Conservation (phyloP, 306 rosid genomes). For the Mimosa bimucronata region DNA sequence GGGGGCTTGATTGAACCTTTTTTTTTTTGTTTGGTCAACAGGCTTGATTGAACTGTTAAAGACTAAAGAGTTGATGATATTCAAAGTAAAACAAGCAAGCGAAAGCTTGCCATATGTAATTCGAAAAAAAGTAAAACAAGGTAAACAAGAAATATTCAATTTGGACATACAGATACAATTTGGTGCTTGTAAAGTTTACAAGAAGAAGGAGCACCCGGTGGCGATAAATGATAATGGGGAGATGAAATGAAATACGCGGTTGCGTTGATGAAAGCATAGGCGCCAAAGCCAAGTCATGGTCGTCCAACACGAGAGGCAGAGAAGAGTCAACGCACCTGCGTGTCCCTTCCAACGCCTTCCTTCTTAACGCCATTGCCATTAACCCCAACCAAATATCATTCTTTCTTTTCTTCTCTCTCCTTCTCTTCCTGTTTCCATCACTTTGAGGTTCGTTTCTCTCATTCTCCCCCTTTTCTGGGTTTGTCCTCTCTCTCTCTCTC, state of each 20-base stretch:
- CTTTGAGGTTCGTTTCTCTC: conserved; percentile 39
- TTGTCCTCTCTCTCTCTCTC: not conserved
- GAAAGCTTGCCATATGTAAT: no score
- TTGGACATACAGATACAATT: not conserved
- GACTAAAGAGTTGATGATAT: no score
- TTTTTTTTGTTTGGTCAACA: no score
- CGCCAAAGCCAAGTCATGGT: not conserved
- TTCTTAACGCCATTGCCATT: not conserved
- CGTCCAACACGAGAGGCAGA: not conserved
- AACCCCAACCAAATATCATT: not conserved
- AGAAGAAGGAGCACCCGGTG: not conserved
- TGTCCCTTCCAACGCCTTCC: not conserved
- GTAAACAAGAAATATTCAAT: no score
- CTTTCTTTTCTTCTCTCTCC: not conserved
- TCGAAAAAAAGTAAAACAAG: no score
- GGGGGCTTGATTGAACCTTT: no score
- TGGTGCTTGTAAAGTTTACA: no score
- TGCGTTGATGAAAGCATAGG: not conserved
- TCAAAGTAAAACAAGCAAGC: no score
- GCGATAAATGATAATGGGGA: not conserved
- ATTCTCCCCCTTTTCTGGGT: no score
- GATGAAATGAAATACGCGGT: not conserved
- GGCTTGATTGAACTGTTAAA: no score
- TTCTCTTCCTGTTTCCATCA: not conserved
- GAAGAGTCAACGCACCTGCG: not conserved